Evolutionary conservation across 2,329 filamentous ascomycete genomes (phyloP).

Genomic region (Botryotinia calthae): DNA sequence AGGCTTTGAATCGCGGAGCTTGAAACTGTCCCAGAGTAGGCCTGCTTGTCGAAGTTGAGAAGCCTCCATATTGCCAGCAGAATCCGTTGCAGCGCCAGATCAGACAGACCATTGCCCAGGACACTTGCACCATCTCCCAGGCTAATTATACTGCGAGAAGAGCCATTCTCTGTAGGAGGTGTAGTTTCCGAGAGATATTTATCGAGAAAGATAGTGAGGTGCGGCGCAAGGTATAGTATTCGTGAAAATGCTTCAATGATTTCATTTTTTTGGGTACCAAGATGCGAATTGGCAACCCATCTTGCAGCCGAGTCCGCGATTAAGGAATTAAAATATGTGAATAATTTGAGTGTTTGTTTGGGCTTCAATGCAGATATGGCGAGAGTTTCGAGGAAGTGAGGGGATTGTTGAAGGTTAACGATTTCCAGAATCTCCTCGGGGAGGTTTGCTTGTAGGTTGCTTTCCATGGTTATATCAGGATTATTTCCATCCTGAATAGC

Average conservation of each 20-base stretch:
- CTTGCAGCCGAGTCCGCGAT: slow-evolving; percentile 81
- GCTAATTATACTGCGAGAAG: slow-evolving; percentile 25
- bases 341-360: slow-evolving; percentile 68
- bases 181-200: slow-evolving; percentile 39
- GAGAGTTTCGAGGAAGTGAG: slow-evolving; percentile 68
- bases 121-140: slow-evolving; percentile 34
- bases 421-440: slow-evolving; percentile 68
- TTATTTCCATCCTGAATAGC: slow-evolving; percentile 55
- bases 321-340: slow-evolving; percentile 69
- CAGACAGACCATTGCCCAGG: slow-evolving; percentile 40
- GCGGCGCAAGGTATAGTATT: slow-evolving; percentile 77
- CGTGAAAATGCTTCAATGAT: slow-evolving; percentile 73
- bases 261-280: slow-evolving; percentile 31
- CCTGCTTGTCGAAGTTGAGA: slow-evolving; percentile 68
- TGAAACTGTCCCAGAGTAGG: slow-evolving; percentile 63
- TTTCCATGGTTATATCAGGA: slow-evolving; percentile 42
- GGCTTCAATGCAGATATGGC: slow-evolving; percentile 67
- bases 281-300: slow-evolving; percentile 57
- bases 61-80: slow-evolving; percentile 76
- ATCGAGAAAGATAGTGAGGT: slow-evolving; percentile 72
- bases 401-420: slow-evolving; percentile 61
- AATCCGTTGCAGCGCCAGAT: slow-evolving; percentile 43
- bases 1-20: slow-evolving; percentile 67
- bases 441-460: slow-evolving; percentile 55
- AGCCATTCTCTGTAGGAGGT: slow-evolving; percentile 23